Evolutionary conservation across 345 rosid genomes (phyloP), one percentile per base, ranked within the genome.

Genomic region (Citrus unshiu): DNA sequence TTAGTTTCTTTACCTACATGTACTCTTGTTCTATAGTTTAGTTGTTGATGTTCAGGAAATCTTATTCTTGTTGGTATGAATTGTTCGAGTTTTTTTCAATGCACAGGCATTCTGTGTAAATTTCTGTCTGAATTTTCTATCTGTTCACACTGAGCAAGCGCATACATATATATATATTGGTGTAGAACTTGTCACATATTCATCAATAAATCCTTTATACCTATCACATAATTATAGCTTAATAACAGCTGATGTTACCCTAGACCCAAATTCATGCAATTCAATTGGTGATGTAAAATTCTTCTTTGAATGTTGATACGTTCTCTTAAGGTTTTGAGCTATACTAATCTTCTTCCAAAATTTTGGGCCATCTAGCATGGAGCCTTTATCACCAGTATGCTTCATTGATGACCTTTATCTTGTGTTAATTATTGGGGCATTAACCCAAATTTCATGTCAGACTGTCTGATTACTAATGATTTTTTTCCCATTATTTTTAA

Each of bases 391-490:
- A 25, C 66, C 7, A 56, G 24, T 21, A 24, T 49, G 30, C 40
- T 35, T 1, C 66, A 5, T 14, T n/a, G n/a, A 7, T 35, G 27
- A 16, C 19, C 34, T 30, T 21, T 65, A 76, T 35, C 66, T 67
- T 68, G 67, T 58, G 30, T 39, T 57, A 54, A 77, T 46, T 35
- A 7, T 13, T 37, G 7, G 16, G 21, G 19, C 19, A 9, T 27
- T 16, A 16, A 29, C 34, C 35, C 61, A 4, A 25, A n/a, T 34
- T 37, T 60, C 73, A 65, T 66, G 37, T 39, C 62, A 22, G 49
- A 51, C 68, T 37, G 59, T 30, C 59, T 63, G 63, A 70, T 70
- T 78, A 58, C 79, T 84, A 69, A 64, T 76, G 79, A 68, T 63
- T 12, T 64, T 37, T 49, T 16, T 61, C n/a, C 24, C 13, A 21